These are phyloP conservation scores for Chondrostereum purpureum DNA, from an alignment of 1,284 basidiomycete genomes.

Conservation along the genomic window DNA sequence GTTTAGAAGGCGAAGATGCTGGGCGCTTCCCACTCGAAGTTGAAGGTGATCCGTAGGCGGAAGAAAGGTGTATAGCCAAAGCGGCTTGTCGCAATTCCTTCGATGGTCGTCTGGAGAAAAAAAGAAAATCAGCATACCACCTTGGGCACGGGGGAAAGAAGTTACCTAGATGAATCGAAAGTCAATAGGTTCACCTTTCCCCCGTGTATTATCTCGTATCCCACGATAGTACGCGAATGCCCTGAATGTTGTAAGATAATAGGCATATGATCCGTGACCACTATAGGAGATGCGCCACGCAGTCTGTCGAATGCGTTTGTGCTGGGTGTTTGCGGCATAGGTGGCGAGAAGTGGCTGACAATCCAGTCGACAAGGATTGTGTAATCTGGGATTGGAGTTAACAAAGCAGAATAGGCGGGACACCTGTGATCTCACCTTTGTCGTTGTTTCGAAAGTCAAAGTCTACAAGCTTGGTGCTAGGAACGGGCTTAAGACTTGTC, in stretches of 20 bases:
- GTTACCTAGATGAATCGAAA: constrained; percentile 73
- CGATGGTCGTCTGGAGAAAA: constrained; percentile 9
- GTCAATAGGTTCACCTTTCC: constrained; percentile 60
- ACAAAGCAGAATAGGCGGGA: no score
- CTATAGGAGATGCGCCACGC: constrained; percentile 41
- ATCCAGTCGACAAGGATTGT: constrained; percentile 62
- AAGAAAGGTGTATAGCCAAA: not conserved
- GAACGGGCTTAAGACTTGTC: constrained; percentile 4
- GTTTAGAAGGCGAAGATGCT: no score
- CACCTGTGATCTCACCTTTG: no score
- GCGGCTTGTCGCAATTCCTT: not conserved
- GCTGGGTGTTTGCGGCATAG: constrained; percentile 17
- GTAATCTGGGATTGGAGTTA: no score
- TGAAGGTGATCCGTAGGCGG: not conserved
- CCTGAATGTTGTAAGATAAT: constrained; percentile 76
- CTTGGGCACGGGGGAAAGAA: constrained; percentile 10
- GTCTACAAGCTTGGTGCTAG: constrained; percentile 58
- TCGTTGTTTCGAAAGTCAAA: constrained; percentile 41
- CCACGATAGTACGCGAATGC: constrained; percentile 81
- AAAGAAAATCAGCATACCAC: not conserved
- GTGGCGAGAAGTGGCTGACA: constrained; percentile 54
- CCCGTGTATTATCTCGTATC: constrained; percentile 62
- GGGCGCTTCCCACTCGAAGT: not conserved
- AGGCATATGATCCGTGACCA: constrained; percentile 61
- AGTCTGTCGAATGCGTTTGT: constrained; percentile 46